Percentiles rank a stretch among this genome's conserved stretches.
These are phyloP conservation scores for Candida andamanensis DNA, from an alignment of 805 yeast genomes.

Conservation along the genomic window DNA sequence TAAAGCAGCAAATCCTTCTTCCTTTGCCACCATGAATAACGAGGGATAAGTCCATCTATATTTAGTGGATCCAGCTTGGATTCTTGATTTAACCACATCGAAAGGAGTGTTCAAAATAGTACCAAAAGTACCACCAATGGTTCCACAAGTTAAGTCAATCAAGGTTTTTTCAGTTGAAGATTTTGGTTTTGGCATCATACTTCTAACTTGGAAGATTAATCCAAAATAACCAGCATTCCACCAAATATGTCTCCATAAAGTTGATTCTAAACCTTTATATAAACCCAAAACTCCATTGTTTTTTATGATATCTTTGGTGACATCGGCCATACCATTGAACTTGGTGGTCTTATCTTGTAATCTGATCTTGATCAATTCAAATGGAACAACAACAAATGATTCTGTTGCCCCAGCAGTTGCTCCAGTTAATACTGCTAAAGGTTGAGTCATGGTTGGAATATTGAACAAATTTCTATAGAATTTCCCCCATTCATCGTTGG, in stretches of 20 bases:
- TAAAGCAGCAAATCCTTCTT: slow-evolving; percentile 88
- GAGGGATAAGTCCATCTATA: slow-evolving; percentile 92
- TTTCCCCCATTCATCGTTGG: slow-evolving; percentile 94
- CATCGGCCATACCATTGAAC: slow-evolving; percentile 82
- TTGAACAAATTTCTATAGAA: slow-evolving; percentile 71
- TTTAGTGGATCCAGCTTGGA: slow-evolving; percentile 85
- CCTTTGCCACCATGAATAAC: slow-evolving; percentile 64
- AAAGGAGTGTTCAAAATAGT: slow-evolving; percentile 94
- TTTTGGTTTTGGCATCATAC: slow-evolving; percentile 71
- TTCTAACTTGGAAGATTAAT: slow-evolving; percentile 80
- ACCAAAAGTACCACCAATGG: slow-evolving; percentile 96
- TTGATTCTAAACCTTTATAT: slow-evolving; percentile 94
- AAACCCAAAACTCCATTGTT: slow-evolving; percentile 77
- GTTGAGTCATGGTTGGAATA: slow-evolving; percentile 65
- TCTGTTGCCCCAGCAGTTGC: slow-evolving; percentile 98
- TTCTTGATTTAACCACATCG: slow-evolving; percentile 95
- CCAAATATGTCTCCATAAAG: slow-evolving; percentile 91
- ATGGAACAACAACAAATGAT: slow-evolving; percentile 95
- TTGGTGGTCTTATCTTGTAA: slow-evolving; percentile 83
- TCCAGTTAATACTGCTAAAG: slow-evolving; percentile 85
- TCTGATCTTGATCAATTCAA: slow-evolving; percentile 91
- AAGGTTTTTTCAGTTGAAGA: slow-evolving; percentile 68
- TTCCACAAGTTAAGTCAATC: slow-evolving; percentile 87
- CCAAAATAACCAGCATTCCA: slow-evolving; percentile 99
- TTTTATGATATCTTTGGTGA: slow-evolving; percentile 63